Evolutionary conservation across 306 rosid genomes (phyloP).

Genomic region (Corylus avellana): DNA sequence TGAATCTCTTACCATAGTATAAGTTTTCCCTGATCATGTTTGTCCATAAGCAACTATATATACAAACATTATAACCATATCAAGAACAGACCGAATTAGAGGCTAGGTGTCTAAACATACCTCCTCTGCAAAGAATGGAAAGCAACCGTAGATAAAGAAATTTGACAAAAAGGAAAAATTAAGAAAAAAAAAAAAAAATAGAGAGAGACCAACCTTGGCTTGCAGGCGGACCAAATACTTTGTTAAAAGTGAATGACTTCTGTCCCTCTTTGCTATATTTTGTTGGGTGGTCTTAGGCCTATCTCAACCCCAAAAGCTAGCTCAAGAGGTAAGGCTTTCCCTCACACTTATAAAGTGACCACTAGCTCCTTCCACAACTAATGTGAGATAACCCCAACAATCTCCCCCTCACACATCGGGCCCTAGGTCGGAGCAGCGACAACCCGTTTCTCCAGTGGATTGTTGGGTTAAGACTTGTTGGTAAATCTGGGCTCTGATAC

Average conservation of each 20-base stretch:
- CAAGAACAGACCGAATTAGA: conserved; percentile 83
- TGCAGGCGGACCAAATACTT: conserved; percentile 70
- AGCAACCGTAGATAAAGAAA: conserved; percentile 10
- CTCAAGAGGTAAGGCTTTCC: too few species aligned
- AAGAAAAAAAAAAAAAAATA: neutral
- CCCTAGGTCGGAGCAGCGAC: too few species aligned
- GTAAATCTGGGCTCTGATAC: too few species aligned
- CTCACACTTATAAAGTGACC: too few species aligned
- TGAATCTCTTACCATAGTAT: conserved; percentile 70
- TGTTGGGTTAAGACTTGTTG: too few species aligned
- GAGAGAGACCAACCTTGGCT: conserved; percentile 67
- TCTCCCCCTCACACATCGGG: too few species aligned
- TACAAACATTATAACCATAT: conserved; percentile 88
- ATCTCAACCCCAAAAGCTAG: too few species aligned
- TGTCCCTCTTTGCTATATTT: conserved; percentile 76
- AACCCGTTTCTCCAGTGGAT: too few species aligned
- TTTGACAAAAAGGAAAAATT: neutral
- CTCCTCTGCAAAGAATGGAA: conserved; percentile 52
- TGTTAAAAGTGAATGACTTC: conserved; percentile 73
- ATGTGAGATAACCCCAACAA: too few species aligned
- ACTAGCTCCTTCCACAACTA: too few species aligned
- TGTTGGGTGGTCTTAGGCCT: too few species aligned
- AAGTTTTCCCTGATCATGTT: conserved; percentile 96
- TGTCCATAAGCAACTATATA: conserved; percentile 88
- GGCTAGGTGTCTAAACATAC: conserved; percentile 85